Base-by-base conservation (phyloP, 192 early-diverging fungal species). In the Dispira simplex region DNA sequence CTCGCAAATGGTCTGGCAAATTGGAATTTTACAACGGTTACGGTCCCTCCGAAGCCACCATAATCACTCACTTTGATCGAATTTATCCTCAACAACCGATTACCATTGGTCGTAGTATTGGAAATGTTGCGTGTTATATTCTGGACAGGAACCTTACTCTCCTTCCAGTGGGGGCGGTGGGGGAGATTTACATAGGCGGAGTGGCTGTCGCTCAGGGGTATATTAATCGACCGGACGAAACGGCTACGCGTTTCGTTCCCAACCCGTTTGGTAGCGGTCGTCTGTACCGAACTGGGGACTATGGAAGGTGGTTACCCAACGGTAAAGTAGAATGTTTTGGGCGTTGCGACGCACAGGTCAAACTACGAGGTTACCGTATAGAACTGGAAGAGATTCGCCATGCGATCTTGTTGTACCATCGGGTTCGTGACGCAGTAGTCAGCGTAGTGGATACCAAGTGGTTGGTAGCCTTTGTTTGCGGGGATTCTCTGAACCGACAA, bases 21-120 rank as follows among this genome's bases (percentile, higher is more conserved):
- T 25, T n/a, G 11, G 14, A 18, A 9, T 8, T 58, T 16, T 39
- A 12, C 56, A 58, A 58, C 39, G 26, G 23, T 13, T 58, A 32
- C 28, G 56, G 56, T 39, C 56, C 56, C 6, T n/a, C 21, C 18
- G 56, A 58, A 39, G 27, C 27, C 56, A 58, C 56, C 56, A 28
- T 58, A 5, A 9, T 58, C 0, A 58, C 16, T 27, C 23, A 32
- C 18, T 26, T 12, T 0, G 8, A 28, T 13, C 11, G 13, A 18
- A 32, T 44, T 6, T 21, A 16, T 3, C 21, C 13, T 0, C 18
- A 39, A 39, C 23, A 39, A 32, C 23, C 23, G 21, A 52, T 68
- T 0, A 68, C 58, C 18, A 66, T 68, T 43, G 67, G 67, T 5
- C 58, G 59, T 27, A 51, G 48, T 14, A 11, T 48, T 13, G 32